These are phyloP conservation scores for Fraxinus cuspidata DNA, from an alignment of 257 asterid genomes.

Conservation along the genomic window DNA sequence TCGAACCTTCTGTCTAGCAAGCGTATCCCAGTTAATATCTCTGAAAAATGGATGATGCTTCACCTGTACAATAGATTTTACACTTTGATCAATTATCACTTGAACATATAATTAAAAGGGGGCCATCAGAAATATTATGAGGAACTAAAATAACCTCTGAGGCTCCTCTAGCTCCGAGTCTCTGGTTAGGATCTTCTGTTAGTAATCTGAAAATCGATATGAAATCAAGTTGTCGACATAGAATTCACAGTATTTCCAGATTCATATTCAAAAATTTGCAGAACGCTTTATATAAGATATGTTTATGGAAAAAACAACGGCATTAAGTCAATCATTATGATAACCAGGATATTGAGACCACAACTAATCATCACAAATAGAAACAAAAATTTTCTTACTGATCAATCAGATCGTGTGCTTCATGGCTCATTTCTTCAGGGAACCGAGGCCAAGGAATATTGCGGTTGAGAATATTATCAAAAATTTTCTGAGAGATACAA, in stretches of 20 bases:
- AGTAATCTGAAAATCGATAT: constrained; percentile 54
- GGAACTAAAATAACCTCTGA: constrained; percentile 58
- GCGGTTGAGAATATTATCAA: constrained; percentile 92
- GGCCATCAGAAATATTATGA: background rate
- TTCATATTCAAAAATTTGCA: constrained; percentile 1
- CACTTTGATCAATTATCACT: background rate
- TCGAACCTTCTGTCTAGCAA: constrained; percentile 92
- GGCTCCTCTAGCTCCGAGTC: constrained; percentile 97
- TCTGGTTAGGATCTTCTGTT: constrained; percentile 93
- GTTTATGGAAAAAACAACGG: background rate
- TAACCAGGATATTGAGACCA: background rate
- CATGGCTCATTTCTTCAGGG: constrained; percentile 89
- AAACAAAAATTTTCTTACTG: constrained; percentile 53
- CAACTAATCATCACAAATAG: constrained; percentile 11
- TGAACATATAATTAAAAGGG: background rate
- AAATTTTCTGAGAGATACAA: constrained; percentile 64
- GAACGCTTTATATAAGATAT: background rate
- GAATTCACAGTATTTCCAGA: background rate
- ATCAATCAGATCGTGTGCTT: constrained; percentile 85
- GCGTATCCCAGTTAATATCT: constrained; percentile 98
- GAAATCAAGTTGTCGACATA: background rate
- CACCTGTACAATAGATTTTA: constrained; percentile 54
- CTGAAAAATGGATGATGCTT: constrained; percentile 89
- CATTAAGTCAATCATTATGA: background rate
- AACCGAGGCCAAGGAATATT: constrained; percentile 94